Conservation (phyloP, 225 moss, liverwort and hornwort species). For the Physcomitrellopsis africana region DNA sequence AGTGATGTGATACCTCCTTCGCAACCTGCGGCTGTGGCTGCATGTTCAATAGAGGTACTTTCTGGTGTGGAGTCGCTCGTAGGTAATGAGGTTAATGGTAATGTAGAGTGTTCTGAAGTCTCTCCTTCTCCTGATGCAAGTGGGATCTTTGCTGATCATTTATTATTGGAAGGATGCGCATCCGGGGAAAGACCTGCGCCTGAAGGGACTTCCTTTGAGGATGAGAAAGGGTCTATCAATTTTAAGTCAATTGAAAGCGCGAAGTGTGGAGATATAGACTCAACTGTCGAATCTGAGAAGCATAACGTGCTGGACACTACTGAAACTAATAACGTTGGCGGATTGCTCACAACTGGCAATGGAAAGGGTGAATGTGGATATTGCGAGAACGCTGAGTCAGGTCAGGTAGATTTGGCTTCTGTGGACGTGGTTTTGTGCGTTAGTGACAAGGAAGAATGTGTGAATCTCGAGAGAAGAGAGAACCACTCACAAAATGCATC, state of each 20-base stretch:
- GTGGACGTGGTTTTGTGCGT: slow-evolving; percentile 26
- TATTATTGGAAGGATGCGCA: slow-evolving; percentile 27
- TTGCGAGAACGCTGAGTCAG: slow-evolving; percentile 16
- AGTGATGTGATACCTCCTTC: slow-evolving; percentile 18
- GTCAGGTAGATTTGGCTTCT: slow-evolving; percentile 20
- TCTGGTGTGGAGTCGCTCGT: slow-evolving; percentile 33
- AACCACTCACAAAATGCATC: background rate
- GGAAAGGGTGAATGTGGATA: slow-evolving; percentile 13
- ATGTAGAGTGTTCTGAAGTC: slow-evolving; percentile 34
- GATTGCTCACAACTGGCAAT: slow-evolving; percentile 17
- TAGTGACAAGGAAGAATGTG: slow-evolving; percentile 29
- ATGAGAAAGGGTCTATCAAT: slow-evolving; percentile 25
- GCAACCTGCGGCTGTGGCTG: slow-evolving; percentile 27
- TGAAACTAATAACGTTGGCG: slow-evolving; percentile 27
- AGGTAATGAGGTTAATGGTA: slow-evolving; percentile 30
- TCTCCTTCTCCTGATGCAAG: slow-evolving; percentile 22
- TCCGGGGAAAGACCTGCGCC: slow-evolving; percentile 26
- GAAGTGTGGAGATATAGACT: slow-evolving; percentile 25
- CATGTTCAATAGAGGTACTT: slow-evolving; percentile 36
- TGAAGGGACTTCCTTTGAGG: slow-evolving; percentile 35
- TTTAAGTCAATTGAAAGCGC: slow-evolving; percentile 14
- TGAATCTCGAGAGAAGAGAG: slow-evolving; percentile 24
- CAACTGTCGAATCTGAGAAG: background rate
- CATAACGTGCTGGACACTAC: background rate
- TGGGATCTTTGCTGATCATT: slow-evolving; percentile 21